Evolutionary conservation across 352 stramenopile genomes (phyloP).

Genomic region (Globisporangium alternatum): DNA sequence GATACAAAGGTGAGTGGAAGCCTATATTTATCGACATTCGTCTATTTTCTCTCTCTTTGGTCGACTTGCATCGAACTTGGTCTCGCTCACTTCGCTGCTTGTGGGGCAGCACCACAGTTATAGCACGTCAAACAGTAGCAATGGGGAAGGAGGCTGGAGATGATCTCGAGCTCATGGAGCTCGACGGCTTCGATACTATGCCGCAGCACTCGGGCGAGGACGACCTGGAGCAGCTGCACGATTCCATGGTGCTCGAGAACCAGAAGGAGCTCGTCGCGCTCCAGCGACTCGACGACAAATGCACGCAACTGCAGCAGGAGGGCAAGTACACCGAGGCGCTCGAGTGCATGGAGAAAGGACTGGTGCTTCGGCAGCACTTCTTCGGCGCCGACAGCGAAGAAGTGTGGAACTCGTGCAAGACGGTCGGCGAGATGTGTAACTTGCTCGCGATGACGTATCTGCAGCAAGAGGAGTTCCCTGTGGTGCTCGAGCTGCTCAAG

Average conservation of each 20-base stretch:
- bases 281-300: conserved; percentile 89
- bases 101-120: no score
- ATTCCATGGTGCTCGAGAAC: conserved; percentile 49
- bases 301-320: conserved; percentile 86
- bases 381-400: conserved; percentile 90
- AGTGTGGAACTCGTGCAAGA: conserved; percentile 89
- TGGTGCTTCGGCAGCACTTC: conserved; percentile 93
- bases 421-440: conserved; percentile 95
- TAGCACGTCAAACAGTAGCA: neutral
- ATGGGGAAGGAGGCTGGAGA: conserved; percentile 10
- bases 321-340: conserved; percentile 92
- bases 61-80: no score
- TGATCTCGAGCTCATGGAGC: conserved; percentile 30
- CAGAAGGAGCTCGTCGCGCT: conserved; percentile 88
- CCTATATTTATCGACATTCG: no score
- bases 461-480: conserved; percentile 91
- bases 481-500: conserved; percentile 91
- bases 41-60: no score
- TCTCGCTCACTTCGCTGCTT: no score
- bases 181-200: conserved; percentile 16
- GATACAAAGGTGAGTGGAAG: no score
- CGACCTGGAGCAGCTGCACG: conserved; percentile 34
- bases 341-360: conserved; percentile 92
- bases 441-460: conserved; percentile 95
- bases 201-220: conserved; percentile 6